Evolutionary conservation across 2,329 filamentous ascomycete genomes (phyloP), one percentile per base, ranked within the genome.

Genomic region (Tolypocladium album): DNA sequence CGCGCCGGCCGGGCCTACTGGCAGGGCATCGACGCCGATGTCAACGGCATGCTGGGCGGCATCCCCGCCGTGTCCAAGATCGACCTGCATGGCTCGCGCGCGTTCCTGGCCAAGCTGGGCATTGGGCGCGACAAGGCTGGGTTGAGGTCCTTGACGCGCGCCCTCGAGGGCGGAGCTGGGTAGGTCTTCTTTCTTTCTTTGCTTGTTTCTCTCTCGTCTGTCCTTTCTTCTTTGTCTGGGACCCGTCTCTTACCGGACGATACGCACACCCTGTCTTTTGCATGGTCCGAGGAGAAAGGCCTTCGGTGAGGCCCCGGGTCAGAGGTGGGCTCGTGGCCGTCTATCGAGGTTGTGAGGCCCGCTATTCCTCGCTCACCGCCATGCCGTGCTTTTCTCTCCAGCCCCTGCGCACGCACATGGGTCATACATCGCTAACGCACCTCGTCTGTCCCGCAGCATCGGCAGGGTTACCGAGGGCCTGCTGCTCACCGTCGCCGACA

Each of bases 41-140:
- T 76, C 61, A 80, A 87, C 66, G 88, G 89, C 71, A 91, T 92
- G 85, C 85, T 94, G 3, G 90, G 89, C 66, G 88, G 91, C 75
- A 76, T 74, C 61, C 68, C 74, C 3, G 58, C 62, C 42, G 47
- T 66, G 36, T 62, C 64, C 6, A 60, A 81, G 60, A 82, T 85
- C 60, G 87, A 89, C 68, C 76, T 90, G 2, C 82, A 84, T 66
- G 85, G 84, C 58, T 88, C 83, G 3, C 79, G 80, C 62, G 83
- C 79, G 66, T 89, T 90, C 57, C 57, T 58, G 57, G 78, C 81
- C 42, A 89, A 88, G 69, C 71, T 89, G 6, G 79, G 79, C 40
- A 63, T 75, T 65, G 62, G 63, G 63, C 59, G 67, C 63, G 40
- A 20, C 22, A 31, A 11, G 38, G 50, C 50, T 38, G 50, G 31